These are phyloP conservation scores for Fusarium sp. DNA, from an alignment of 2,329 filamentous ascomycete species.

Conservation along the genomic window DNA sequence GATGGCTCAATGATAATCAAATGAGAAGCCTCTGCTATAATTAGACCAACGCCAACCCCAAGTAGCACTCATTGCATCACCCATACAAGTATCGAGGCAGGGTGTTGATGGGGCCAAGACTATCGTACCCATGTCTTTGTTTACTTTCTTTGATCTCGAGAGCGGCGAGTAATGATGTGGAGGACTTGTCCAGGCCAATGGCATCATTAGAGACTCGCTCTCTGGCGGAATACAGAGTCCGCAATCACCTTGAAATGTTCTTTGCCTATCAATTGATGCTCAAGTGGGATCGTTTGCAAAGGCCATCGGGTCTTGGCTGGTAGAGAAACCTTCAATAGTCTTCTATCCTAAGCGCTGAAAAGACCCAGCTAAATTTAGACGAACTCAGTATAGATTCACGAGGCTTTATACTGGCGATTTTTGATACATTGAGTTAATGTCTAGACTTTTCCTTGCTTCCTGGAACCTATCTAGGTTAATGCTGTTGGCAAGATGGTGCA, in stretches of 20 bases:
- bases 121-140: not conserved
- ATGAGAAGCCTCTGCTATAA: not conserved
- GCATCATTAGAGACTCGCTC: not conserved
- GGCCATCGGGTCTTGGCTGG: not conserved
- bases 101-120: not conserved
- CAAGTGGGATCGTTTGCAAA: not conserved
- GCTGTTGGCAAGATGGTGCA: not conserved
- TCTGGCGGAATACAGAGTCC: not conserved
- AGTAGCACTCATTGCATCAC: not conserved
- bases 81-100: not conserved
- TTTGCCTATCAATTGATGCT: not conserved
- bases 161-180: not conserved
- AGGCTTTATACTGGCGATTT: not conserved
- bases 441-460: not conserved
- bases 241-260: not conserved
- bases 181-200: not conserved
- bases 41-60: not conserved
- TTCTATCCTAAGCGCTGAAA: not conserved
- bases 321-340: not conserved
- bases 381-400: not conserved
- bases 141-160: not conserved
- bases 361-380: not conserved
- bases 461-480: not conserved
- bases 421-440: not conserved
- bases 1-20: not conserved